Evolutionary conservation across 768 basidiomycete genomes (phyloP).

Genomic region (Clathrus columnatus): DNA sequence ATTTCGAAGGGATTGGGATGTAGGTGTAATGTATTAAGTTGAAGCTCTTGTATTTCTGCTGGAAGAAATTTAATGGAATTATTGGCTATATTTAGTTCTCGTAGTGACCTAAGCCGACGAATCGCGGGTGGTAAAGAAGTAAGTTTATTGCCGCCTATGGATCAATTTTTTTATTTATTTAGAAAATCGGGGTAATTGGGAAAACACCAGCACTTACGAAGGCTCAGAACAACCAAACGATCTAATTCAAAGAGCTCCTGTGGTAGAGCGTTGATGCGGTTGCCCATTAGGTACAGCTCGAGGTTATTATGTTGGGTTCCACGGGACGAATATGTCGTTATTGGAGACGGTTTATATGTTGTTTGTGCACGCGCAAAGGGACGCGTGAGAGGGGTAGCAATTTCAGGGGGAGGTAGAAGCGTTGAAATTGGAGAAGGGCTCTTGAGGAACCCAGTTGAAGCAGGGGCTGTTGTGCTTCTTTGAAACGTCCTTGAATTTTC

Average conservation of each 20-base stretch:
- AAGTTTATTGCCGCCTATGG: slow-evolving; percentile 48
- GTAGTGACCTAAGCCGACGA: slow-evolving; percentile 39
- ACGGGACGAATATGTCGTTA: slow-evolving; percentile 21
- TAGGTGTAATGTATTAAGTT: slow-evolving; percentile 37
- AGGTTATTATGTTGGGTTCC: slow-evolving; percentile 32
- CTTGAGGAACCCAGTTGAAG: slow-evolving; percentile 10
- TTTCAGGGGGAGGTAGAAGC: slow-evolving; percentile 23
- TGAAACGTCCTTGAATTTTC: slow-evolving; percentile 7
- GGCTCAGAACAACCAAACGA: slow-evolving; percentile 50
- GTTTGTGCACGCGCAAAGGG: slow-evolving; percentile 14
- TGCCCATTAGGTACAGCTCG: slow-evolving; percentile 47
- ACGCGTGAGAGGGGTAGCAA: slow-evolving; percentile 15
- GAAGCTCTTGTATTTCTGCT: slow-evolving; percentile 54
- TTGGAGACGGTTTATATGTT: slow-evolving; percentile 7
- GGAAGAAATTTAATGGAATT: slow-evolving; percentile 56
- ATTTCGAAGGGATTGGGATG: slow-evolving; percentile 53
- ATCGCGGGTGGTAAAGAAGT: slow-evolving; percentile 57
- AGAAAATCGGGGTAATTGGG: not conserved
- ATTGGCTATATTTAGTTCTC: slow-evolving; percentile 50
- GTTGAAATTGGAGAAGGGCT: slow-evolving; percentile 26
- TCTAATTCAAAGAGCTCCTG: slow-evolving; percentile 46
- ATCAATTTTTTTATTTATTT: not conserved
- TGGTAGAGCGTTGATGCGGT: slow-evolving; percentile 47
- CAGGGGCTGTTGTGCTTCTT: slow-evolving; percentile 11
- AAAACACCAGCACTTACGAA: slow-evolving; percentile 41